These are phyloP conservation scores for Huntiella abstrusa DNA, from an alignment of 2,329 filamentous ascomycete genomes.

Conservation along the genomic window DNA sequence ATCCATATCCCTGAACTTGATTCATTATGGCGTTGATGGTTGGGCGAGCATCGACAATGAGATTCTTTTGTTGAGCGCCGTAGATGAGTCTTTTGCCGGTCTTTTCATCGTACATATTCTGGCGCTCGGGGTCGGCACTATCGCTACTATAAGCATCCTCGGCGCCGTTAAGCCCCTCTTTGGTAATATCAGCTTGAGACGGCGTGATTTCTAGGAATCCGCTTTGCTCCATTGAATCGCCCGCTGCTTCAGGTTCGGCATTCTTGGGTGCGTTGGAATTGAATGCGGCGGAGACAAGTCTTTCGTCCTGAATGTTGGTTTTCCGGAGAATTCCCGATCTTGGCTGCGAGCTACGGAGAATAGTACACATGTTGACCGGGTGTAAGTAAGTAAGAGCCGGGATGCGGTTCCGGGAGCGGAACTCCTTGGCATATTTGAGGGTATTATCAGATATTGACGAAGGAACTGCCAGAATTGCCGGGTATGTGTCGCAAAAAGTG, in stretches of 20 bases:
- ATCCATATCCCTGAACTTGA: conserved; percentile 80
- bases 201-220: conserved; percentile 5
- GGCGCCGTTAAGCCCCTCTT: background rate
- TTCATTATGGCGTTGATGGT: conserved; percentile 89
- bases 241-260: conserved; percentile 14
- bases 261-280: conserved; percentile 39
- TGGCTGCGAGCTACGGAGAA: conserved; percentile 86
- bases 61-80: conserved; percentile 78
- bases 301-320: conserved; percentile 88
- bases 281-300: conserved; percentile 82
- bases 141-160: background rate
- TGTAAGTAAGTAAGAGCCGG: conserved; percentile 89
- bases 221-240: conserved; percentile 1
- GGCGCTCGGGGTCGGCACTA: background rate
- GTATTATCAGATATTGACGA: conserved; percentile 89
- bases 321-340: conserved; percentile 71
- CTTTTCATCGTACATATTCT: conserved; percentile 34
- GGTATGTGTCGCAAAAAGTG: conserved; percentile 81
- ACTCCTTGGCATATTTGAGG: conserved; percentile 77
- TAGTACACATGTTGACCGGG: conserved; percentile 88
- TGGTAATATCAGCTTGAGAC: background rate
- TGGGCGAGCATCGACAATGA: conserved; percentile 90
- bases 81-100: conserved; percentile 52
- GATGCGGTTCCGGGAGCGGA: conserved; percentile 75
- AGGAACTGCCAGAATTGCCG: conserved; percentile 66